A percentile compares a stretch with the other conserved stretches of the same genome.
phyloP scores from a whole-genome alignment of 306 rosid genomes.

The Lathyrus tuberosus region DNA sequence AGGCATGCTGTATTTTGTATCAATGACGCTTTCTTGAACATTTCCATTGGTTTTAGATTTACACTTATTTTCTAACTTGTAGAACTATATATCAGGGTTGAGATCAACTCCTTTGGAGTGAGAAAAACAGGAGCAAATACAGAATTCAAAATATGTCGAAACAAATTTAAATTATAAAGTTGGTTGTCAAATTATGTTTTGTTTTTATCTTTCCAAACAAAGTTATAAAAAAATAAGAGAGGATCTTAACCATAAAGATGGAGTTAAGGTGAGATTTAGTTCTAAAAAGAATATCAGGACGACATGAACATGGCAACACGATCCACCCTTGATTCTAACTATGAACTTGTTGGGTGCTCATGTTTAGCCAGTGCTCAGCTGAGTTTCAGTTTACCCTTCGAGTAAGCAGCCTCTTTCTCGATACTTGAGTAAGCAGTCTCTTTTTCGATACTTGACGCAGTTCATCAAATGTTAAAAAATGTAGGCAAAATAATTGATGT shows the following conservation, averaged over 20 bases:
- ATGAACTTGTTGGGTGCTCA: not conserved
- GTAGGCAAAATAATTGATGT: not conserved
- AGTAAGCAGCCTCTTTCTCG: conserved; percentile 1
- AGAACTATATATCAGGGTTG: not conserved
- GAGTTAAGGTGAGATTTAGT: too few species aligned
- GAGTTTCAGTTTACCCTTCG: not conserved
- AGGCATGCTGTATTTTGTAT: too few species aligned
- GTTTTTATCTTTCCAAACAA: too few species aligned
- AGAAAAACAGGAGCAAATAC: not conserved
- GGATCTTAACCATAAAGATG: too few species aligned
- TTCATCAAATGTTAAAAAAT: not conserved
- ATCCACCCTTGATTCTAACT: not conserved
- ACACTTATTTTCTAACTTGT: not conserved
- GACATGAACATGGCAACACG: not conserved
- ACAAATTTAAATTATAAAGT: too few species aligned
- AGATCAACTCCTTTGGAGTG: not conserved
- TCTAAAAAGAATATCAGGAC: too few species aligned
- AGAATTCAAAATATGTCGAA: too few species aligned
- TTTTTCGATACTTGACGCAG: not conserved
- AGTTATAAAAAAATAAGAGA: too few species aligned
- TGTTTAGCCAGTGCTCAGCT: too few species aligned
- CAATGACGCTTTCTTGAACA: too few species aligned
- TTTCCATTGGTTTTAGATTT: too few species aligned
- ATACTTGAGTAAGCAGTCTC: not conserved
- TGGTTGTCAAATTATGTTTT: too few species aligned